Conservation (phyloP, 345 rosid species). For the Salix purpurea region DNA sequence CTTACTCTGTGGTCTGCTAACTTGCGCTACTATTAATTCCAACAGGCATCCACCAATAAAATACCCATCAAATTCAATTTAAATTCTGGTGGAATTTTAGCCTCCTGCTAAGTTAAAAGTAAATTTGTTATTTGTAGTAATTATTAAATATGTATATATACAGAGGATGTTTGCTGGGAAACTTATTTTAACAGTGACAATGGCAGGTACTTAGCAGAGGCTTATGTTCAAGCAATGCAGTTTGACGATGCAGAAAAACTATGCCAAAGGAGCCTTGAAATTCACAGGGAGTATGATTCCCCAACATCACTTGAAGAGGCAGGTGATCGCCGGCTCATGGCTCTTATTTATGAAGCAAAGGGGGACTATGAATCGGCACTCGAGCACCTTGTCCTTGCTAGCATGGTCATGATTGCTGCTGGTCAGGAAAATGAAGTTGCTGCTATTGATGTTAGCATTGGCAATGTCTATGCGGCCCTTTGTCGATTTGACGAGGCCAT, state of each 20-base stretch:
- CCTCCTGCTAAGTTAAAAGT: background rate
- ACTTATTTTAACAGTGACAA: slow-evolving; percentile 2
- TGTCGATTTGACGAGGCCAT: slow-evolving; percentile 92
- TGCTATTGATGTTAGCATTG: slow-evolving; percentile 87
- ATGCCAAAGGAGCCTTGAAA: slow-evolving; percentile 77
- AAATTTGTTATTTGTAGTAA: background rate
- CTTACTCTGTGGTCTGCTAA: background rate
- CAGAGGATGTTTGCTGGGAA: background rate
- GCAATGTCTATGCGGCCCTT: slow-evolving; percentile 72
- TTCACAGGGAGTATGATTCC: slow-evolving; percentile 75
- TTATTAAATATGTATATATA: background rate
- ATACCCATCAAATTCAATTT: background rate
- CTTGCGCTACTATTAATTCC: background rate
- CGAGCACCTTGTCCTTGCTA: slow-evolving; percentile 94
- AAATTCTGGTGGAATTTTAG: background rate
- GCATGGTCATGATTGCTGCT: slow-evolving; percentile 89
- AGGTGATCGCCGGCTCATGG: slow-evolving; percentile 86
- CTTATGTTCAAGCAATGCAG: slow-evolving; percentile 94
- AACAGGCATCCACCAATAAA: background rate
- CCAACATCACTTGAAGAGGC: slow-evolving; percentile 94
- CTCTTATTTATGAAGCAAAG: slow-evolving; percentile 87
- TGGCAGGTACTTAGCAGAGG: slow-evolving; percentile 89
- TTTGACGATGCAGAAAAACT: slow-evolving; percentile 91
- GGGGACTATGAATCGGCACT: slow-evolving; percentile 90
- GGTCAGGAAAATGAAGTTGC: slow-evolving; percentile 92